phyloP scores from a whole-genome alignment of 1,139 yeast genomes.

The Yamadazyma dendronema region DNA sequence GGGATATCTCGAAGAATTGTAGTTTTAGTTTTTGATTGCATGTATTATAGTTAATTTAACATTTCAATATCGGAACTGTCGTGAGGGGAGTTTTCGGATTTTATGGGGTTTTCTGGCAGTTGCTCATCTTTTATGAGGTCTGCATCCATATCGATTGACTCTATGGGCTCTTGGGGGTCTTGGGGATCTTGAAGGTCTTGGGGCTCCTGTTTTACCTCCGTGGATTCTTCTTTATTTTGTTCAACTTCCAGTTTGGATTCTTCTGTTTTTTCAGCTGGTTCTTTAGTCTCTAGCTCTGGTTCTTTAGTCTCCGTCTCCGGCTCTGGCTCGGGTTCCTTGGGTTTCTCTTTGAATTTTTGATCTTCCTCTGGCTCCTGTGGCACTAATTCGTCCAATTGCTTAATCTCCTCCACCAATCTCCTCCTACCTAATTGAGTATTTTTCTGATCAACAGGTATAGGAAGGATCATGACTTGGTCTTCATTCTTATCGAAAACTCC shows the following conservation, averaged over 20 bases:
- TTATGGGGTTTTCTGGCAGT: neutral
- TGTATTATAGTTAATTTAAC: slow-evolving; percentile 6
- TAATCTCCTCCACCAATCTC: slow-evolving; percentile 41
- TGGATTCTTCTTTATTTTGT: neutral
- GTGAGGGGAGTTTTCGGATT: neutral
- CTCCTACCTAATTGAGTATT: slow-evolving; percentile 55
- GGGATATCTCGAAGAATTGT: slow-evolving; percentile 82
- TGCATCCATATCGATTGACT: neutral
- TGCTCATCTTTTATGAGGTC: neutral
- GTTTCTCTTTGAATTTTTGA: slow-evolving; percentile 9
- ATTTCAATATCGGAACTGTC: slow-evolving; percentile 11
- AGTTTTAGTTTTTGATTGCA: slow-evolving; percentile 29
- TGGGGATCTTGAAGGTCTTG: neutral
- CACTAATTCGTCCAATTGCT: slow-evolving; percentile 25
- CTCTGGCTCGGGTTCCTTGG: neutral
- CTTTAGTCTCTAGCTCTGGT: neutral
- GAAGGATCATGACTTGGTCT: slow-evolving; percentile 53
- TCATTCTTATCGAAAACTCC: slow-evolving; percentile 46
- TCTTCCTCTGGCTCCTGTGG: slow-evolving; percentile 15
- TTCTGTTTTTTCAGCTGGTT: neutral
- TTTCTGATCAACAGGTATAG: slow-evolving; percentile 61
- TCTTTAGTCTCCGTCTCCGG: neutral
- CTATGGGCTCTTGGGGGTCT: neutral
- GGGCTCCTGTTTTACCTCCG: neutral
- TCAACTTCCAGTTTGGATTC: neutral